phyloP scores from a whole-genome alignment of 257 asterid genomes.

The Plantago ovata region DNA sequence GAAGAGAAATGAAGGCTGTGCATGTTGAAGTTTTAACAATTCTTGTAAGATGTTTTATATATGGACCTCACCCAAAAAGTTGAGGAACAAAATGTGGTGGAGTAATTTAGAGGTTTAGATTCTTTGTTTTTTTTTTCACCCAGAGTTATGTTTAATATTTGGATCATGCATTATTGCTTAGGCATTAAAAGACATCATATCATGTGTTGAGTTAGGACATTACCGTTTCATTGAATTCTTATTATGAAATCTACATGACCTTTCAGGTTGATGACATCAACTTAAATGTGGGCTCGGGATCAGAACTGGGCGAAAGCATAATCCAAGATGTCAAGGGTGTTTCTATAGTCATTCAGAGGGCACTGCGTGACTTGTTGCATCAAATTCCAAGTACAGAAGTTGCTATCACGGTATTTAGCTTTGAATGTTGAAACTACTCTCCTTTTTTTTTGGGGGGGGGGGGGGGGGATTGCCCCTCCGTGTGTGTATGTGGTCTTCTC shows the following conservation, averaged over 20 bases:
- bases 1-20: slow-evolving; percentile 68
- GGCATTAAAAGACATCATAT: slow-evolving; percentile 9
- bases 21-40: slow-evolving; percentile 73
- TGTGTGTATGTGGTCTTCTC: no score
- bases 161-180: slow-evolving; percentile 1
- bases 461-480: no score
- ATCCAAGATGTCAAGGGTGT: slow-evolving; percentile 84
- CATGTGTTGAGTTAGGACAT: background rate
- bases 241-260: slow-evolving; percentile 4
- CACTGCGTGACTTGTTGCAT: slow-evolving; percentile 86
- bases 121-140: slow-evolving; percentile 4
- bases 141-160: background rate
- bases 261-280: slow-evolving; percentile 92
- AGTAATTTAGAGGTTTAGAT: no score
- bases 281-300: slow-evolving; percentile 79
- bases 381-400: slow-evolving; percentile 76
- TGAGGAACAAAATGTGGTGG: no score
- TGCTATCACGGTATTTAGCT: slow-evolving; percentile 54
- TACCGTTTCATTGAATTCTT: slow-evolving; percentile 9
- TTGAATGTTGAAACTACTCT: background rate
- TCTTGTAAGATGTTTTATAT: slow-evolving; percentile 50
- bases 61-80: background rate
- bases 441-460: no score
- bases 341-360: slow-evolving; percentile 63
- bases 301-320: slow-evolving; percentile 86